Percentiles rank a stretch among this genome's conserved stretches.
phyloP scores from a whole-genome alignment of 495 filamentous ascomycete genomes.

The Aspergillus egyptiacus region DNA sequence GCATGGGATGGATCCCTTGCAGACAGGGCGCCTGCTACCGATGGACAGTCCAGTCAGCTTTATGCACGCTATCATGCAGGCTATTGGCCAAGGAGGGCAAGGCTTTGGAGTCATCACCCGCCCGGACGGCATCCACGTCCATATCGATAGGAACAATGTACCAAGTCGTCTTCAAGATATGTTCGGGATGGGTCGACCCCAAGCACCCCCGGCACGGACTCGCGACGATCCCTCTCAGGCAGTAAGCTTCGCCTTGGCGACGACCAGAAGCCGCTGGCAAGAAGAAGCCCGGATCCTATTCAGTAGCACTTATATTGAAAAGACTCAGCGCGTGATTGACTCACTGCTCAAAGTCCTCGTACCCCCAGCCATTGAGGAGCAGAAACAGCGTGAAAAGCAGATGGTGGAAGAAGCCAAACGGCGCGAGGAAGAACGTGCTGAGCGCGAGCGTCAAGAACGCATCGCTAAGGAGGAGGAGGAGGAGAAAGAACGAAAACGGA shows the following conservation, averaged over 20 bases:
- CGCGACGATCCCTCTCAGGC: constrained; percentile 59
- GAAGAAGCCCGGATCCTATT: constrained; percentile 88
- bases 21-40: constrained; percentile 41
- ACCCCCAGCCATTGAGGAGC: constrained; percentile 75
- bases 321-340: constrained; percentile 62
- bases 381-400: constrained; percentile 54
- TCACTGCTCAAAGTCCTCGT: constrained; percentile 69
- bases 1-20: constrained; percentile 46
- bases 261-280: constrained; percentile 74
- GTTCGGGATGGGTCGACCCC: constrained; percentile 46
- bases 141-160: constrained; percentile 45
- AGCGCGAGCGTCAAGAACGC: constrained; percentile 47
- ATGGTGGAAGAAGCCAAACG: constrained; percentile 45
- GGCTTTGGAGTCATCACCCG: constrained; percentile 52
- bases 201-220: constrained; percentile 36
- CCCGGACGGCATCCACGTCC: constrained; percentile 54
- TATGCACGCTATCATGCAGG: constrained; percentile 55
- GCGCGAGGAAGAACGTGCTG: constrained; percentile 39
- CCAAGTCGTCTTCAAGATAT: constrained; percentile 53
- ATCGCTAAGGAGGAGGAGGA: constrained; percentile 59
- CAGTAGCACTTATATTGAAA: constrained; percentile 59
- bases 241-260: constrained; percentile 62
- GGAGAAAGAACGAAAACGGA: constrained; percentile 51
- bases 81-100: constrained; percentile 46
- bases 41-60: constrained; percentile 59